Evolutionary conservation across 2,329 filamentous ascomycete species (phyloP).

Genomic region (Calonectria hongkongensis): DNA sequence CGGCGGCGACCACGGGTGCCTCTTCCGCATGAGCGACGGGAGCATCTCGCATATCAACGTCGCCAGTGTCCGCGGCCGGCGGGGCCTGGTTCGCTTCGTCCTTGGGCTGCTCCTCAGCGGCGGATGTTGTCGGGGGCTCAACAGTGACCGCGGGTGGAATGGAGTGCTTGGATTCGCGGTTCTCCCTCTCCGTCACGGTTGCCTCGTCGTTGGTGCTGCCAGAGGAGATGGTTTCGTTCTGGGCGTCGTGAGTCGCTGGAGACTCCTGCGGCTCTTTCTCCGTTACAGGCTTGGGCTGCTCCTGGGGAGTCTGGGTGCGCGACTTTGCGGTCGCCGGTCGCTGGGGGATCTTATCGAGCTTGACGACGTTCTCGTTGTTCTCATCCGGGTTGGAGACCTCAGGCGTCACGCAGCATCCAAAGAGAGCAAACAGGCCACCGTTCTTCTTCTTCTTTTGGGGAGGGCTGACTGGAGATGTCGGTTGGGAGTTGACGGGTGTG

Average conservation of each 20-base stretch:
- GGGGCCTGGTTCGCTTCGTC: constrained; percentile 61
- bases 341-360: constrained; percentile 74
- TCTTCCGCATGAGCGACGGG: constrained; percentile 72
- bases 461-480: constrained; percentile 70
- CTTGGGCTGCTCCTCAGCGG: constrained; percentile 51
- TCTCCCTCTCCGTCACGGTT: constrained; percentile 63
- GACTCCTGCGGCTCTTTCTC: constrained; percentile 69
- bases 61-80: constrained; percentile 71
- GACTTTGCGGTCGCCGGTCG: constrained; percentile 73
- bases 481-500: constrained; percentile 70
- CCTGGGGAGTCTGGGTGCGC: constrained; percentile 71
- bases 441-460: constrained; percentile 73
- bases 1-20: constrained; percentile 60
- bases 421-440: constrained; percentile 74
- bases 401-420: constrained; percentile 80
- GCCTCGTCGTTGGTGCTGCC: constrained; percentile 69
- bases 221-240: constrained; percentile 68
- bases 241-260: constrained; percentile 60
- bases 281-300: constrained; percentile 66
- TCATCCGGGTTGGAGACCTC: constrained; percentile 75
- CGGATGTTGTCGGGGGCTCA: constrained; percentile 64
- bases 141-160: constrained; percentile 60
- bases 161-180: constrained; percentile 69
- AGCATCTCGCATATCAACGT: constrained; percentile 81
- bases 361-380: constrained; percentile 74